Evolutionary conservation across 305 asterid species (phyloP).

Genomic region (Coffea humblotiana): DNA sequence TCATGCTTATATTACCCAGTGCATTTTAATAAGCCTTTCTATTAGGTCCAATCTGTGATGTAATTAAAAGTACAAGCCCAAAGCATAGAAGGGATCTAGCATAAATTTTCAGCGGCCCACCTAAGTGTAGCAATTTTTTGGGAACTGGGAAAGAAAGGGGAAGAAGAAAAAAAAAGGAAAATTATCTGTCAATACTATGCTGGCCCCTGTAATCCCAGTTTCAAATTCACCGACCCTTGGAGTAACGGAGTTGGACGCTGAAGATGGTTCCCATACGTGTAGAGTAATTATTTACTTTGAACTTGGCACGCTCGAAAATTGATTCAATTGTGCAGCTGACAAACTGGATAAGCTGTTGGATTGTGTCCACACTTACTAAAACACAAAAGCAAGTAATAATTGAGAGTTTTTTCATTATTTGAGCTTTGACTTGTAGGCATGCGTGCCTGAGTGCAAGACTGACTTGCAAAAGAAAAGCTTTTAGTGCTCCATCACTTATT

Average conservation of each 20-base stretch:
- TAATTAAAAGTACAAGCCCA: too few relatives aligned
- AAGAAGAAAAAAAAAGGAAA: too few relatives aligned
- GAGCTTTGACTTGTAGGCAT: constrained; percentile 7
- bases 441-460: neutral
- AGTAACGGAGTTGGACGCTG: too few relatives aligned
- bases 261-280: neutral
- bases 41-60: neutral
- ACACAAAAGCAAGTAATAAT: neutral
- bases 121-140: neutral
- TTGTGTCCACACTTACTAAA: neutral
- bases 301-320: neutral
- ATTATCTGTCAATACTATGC: too few relatives aligned
- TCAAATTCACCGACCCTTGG: neutral
- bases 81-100: too few relatives aligned
- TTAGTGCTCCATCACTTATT: neutral
- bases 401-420: neutral
- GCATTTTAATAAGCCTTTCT: neutral
- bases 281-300: neutral
- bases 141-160: too few relatives aligned
- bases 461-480: neutral
- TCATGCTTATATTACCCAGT: neutral
- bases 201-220: neutral
- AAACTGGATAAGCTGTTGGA: neutral
- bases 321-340: neutral
- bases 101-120: neutral